Conservation (phyloP, 1,139 yeast genomes). For the Hemisphaericaspora xylanilytica region DNA sequence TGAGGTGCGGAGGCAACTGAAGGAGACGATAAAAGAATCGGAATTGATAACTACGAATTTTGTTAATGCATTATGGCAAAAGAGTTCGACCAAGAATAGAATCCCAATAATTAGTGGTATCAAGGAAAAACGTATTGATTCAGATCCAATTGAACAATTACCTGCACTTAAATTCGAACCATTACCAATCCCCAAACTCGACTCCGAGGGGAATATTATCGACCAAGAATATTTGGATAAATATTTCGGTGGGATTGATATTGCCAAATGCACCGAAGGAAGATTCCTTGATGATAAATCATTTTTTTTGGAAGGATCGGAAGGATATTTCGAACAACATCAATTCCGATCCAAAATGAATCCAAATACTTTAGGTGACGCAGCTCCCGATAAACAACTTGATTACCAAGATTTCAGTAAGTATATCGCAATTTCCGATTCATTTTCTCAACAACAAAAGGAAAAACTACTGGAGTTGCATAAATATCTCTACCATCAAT, state of each 20-base stretch:
- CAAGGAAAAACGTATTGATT: slow-evolving; percentile 10
- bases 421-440: slow-evolving; percentile 43
- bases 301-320: slow-evolving; percentile 78
- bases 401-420: slow-evolving; percentile 62
- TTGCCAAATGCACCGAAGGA: slow-evolving; percentile 24
- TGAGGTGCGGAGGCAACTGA: no score
- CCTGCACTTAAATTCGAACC: slow-evolving; percentile 25
- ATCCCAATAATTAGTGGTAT: slow-evolving; percentile 36
- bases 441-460: slow-evolving; percentile 43
- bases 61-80: slow-evolving; percentile 11
- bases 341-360: slow-evolving; percentile 56
- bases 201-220: slow-evolving; percentile 28
- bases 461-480: slow-evolving; percentile 39
- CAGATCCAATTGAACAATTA: slow-evolving; percentile 6
- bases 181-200: slow-evolving; percentile 37
- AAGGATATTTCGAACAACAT: slow-evolving; percentile 89
- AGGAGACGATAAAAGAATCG: no score
- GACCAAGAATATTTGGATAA: slow-evolving; percentile 30
- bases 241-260: slow-evolving; percentile 29
- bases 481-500: slow-evolving; percentile 65
- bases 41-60: slow-evolving; percentile 6
- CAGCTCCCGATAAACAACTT: slow-evolving; percentile 61
- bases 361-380: slow-evolving; percentile 59
- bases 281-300: slow-evolving; percentile 52
- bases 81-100: slow-evolving; percentile 9